These are phyloP conservation scores for Priceomyces melissophilus DNA, from an alignment of 805 yeast genomes.

Conservation along the genomic window DNA sequence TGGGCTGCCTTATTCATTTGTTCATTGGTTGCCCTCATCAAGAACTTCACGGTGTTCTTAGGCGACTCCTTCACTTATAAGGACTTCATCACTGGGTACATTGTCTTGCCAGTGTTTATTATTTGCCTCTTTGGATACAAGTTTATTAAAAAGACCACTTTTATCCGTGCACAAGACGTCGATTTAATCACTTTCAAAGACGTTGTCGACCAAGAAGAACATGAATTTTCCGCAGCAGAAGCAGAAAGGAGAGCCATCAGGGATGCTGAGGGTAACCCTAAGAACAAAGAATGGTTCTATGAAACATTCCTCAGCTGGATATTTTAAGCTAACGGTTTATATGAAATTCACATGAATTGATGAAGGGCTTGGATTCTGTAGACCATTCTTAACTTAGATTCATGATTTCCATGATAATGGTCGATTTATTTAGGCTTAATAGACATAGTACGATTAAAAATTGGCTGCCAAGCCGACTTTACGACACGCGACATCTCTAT, in stretches of 20 bases:
- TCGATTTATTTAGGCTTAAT: too few species aligned
- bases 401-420: too few species aligned
- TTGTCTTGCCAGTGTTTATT: slow-evolving; percentile 65
- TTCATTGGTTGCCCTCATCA: slow-evolving; percentile 54
- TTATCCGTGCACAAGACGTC: slow-evolving; percentile 51
- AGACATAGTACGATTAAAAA: too few species aligned
- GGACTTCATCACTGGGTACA: slow-evolving; percentile 73
- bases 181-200: slow-evolving; percentile 59
- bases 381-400: too few species aligned
- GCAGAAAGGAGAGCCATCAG: slow-evolving; percentile 32
- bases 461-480: background rate
- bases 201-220: slow-evolving; percentile 53
- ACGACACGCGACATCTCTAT: background rate
- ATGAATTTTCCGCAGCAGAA: slow-evolving; percentile 30
- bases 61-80: slow-evolving; percentile 54
- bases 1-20: slow-evolving; percentile 56
- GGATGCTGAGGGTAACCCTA: slow-evolving; percentile 42
- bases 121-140: slow-evolving; percentile 58
- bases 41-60: slow-evolving; percentile 71
- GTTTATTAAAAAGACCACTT: slow-evolving; percentile 47
- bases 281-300: slow-evolving; percentile 45
- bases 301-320: slow-evolving; percentile 49
- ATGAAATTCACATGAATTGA: too few species aligned
- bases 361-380: too few species aligned
- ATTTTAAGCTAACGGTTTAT: slow-evolving; percentile 26